Base-by-base conservation (phyloP, 2,329 filamentous ascomycete species). In the Tolypocladium pustulatum region DNA sequence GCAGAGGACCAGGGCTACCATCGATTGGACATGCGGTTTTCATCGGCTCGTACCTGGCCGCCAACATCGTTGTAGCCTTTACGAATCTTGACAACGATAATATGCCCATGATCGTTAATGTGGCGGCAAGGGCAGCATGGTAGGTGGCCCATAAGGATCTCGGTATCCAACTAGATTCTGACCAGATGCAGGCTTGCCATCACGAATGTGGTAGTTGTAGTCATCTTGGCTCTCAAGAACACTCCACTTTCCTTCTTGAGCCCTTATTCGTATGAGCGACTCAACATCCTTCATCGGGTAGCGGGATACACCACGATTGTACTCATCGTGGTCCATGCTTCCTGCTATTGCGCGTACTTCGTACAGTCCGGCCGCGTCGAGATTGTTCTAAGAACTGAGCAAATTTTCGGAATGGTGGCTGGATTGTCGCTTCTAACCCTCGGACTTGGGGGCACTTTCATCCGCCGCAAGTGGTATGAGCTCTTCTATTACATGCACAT, bases 171-270 rank as follows among this genome's bases (percentile, higher is more conserved):
- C n/a, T n/a, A n/a, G n/a, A 34, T 13, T 30, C 49, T 53, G 30
- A 53, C 10, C 30, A 53, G 49, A 36, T 13, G 30, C 34, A 77
- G 75, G 75, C 66, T 77, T 59, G 66, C 71, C 1, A 62, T 76
- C 20, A 65, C 61, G 13, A 85, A 85, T 63, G 66, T 83, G 36
- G 69, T 73, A 15, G 69, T 86, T 20, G 73, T 82, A 15, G 71
- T 83, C 15, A 78, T 84, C 55, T 70, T 86, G 20, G 74, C 78
- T 1, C 71, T 85, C 49, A 84, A 84, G 63, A 84, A 85, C 64
- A 85, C 82, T 0, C 83, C 82, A 0, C 67, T 85, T 22, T 78
- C 78, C 0, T 76, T 77, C 60, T 62, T 86, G 13, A 79, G 78
- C 1, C 71, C 76, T 1, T 81, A 78, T 64, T 84, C 81, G 6